Conservation (phyloP, 768 basidiomycete genomes). For the Leucogyrophana mollusca region DNA sequence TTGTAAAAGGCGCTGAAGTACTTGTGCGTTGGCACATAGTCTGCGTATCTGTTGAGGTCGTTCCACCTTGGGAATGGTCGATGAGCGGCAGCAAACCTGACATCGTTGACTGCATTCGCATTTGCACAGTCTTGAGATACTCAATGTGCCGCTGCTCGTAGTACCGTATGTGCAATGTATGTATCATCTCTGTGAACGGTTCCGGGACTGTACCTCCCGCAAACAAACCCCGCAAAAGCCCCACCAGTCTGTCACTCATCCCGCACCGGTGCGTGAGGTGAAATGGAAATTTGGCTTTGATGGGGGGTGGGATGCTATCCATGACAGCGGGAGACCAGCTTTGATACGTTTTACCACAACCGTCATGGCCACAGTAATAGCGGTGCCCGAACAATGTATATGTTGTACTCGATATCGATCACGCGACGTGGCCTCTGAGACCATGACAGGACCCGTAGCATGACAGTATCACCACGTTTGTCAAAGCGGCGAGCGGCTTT, state of each 20-base stretch:
- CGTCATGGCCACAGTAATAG: constrained; percentile 13
- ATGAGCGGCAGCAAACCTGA: no score
- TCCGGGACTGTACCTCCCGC: constrained; percentile 21
- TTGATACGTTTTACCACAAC: constrained; percentile 21
- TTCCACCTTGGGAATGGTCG: constrained; percentile 2
- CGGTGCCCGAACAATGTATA: constrained; percentile 25
- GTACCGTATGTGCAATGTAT: constrained; percentile 13
- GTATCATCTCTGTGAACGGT: constrained; percentile 21
- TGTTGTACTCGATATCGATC: constrained; percentile 13
- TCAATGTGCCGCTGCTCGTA: constrained; percentile 17
- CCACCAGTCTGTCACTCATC: constrained; percentile 13
- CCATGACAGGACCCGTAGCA: constrained; percentile 1
- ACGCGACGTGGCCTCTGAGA: constrained; percentile 2
- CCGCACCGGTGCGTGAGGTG: constrained; percentile 19
- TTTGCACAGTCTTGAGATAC: not conserved
- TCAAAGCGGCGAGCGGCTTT: not conserved
- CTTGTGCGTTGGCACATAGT: constrained; percentile 18
- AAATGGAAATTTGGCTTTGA: constrained; percentile 22
- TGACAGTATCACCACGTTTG: not conserved
- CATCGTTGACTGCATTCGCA: not conserved
- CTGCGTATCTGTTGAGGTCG: constrained; percentile 15
- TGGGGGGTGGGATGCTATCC: constrained; percentile 10
- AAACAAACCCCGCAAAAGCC: constrained; percentile 17
- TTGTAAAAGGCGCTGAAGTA: constrained; percentile 25
- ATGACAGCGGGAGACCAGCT: constrained; percentile 27